Base-by-base conservation (phyloP, 2,329 filamentous ascomycete genomes). In the Fusarium luffae region DNA sequence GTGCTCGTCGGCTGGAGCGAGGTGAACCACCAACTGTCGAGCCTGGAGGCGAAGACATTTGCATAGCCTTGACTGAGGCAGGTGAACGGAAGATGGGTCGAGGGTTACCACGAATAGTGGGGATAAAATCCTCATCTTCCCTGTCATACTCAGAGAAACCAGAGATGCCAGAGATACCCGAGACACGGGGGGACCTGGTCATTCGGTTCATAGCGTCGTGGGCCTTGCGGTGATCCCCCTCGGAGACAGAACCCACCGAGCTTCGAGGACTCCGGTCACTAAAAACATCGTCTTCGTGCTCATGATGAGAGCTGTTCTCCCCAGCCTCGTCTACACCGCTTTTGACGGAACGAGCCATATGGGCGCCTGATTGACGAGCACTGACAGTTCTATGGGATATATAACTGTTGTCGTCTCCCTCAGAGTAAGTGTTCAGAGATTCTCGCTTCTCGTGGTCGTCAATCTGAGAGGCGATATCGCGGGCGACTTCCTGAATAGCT, bases 21-120 rank as follows among this genome's bases (percentile, higher is more conserved):
- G 87, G 84, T 4, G 88, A 87, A n/a, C 83, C 85, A 50, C 83
- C 85, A 50, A 82, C 79, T n/a, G 84, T 80, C 1, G 89, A 90
- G 0, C 85, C 81, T 1, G 88, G 82, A 0, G 90, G 90, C 0
- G 90, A 92, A 3, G 86, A 86, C 89, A 93, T 91, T 70, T 93
- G 91, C 80, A 93, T 85, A 2, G 89, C 89, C 51, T 89, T 88
- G 10, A 93, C 87, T 14, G 89, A 89, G 3, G 90, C 91, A 1
- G 91, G 88, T 14, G 90, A 91, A 49, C 90, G 85, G 76, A 93
- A 93, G 2, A 88, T 85, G 7, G 89, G 87, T 4, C 91, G 86
- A 11, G 85, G 84, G 10, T 86, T 87, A 10, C 85, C 84, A 55
- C 90, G 86, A 23, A 85, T 82, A n/a, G 86, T 86, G 4, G 86